Percentiles rank a stretch among this genome's conserved stretches.
Evolutionary conservation across 805 yeast genomes (phyloP).

Genomic region (Maudiozyma turicensis): DNA sequence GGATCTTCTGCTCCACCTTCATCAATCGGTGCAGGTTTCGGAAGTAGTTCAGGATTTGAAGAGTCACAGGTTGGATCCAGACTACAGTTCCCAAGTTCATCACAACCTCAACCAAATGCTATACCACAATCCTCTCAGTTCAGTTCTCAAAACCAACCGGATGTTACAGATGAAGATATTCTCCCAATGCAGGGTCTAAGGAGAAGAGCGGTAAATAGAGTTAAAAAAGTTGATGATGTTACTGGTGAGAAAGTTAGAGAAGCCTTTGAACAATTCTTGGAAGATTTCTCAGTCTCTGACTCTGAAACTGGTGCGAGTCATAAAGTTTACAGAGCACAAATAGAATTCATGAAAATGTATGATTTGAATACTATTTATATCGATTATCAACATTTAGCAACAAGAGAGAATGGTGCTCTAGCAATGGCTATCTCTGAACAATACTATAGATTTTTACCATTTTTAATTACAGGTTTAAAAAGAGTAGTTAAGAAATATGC

Average conservation of each 20-base stretch:
- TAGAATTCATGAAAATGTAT: constrained; percentile 67
- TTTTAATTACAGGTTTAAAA: constrained; percentile 63
- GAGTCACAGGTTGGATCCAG: constrained; percentile 21
- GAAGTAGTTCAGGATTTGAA: constrained; percentile 22
- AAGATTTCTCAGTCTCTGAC: constrained; percentile 43
- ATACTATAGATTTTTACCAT: constrained; percentile 87
- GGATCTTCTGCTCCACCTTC: constrained; percentile 26
- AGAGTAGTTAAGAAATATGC: constrained; percentile 64
- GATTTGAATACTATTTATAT: constrained; percentile 74
- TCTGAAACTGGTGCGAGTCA: constrained; percentile 32
- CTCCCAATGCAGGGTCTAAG: constrained; percentile 28
- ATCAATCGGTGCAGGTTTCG: constrained; percentile 23
- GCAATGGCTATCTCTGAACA: constrained; percentile 87
- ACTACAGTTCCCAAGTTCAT: constrained; percentile 24
- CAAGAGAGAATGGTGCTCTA: constrained; percentile 74
- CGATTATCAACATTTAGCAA: constrained; percentile 69
- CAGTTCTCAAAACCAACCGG: constrained; percentile 16
- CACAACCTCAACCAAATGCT: constrained; percentile 14
- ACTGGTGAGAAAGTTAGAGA: constrained; percentile 93
- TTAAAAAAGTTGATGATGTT: constrained; percentile 79
- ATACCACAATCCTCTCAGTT: constrained; percentile 13
- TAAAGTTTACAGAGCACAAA: constrained; percentile 63
- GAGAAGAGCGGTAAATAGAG: constrained; percentile 53
- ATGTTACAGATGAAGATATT: constrained; percentile 7
- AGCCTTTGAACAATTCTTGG: constrained; percentile 76